Percentiles rank a stretch among this genome's conserved stretches.
These are phyloP conservation scores for Grosmannia clavigera DNA, from an alignment of 2,329 filamentous ascomycete genomes.

Conservation along the genomic window DNA sequence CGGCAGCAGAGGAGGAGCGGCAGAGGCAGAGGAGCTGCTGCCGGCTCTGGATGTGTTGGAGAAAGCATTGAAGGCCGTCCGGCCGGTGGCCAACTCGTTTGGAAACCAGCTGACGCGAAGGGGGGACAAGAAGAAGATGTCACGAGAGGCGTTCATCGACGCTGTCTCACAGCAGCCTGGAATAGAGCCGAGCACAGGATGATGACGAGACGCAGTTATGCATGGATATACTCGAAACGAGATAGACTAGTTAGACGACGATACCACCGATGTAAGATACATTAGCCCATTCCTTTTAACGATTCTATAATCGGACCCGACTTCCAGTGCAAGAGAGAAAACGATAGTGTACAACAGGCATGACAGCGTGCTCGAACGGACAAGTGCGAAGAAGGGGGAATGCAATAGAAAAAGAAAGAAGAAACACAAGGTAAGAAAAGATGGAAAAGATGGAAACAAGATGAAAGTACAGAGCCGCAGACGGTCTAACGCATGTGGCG, in stretches of 20 bases:
- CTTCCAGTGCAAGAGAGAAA: not conserved
- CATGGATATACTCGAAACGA: not conserved
- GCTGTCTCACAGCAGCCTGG: not conserved
- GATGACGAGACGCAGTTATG: not conserved
- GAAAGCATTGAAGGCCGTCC: slow-evolving; percentile 14
- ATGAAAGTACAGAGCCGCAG: not conserved
- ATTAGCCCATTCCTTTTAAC: not conserved
- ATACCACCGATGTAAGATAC: not conserved
- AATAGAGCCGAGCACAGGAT: not conserved
- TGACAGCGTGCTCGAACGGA: not conserved
- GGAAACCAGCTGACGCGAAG: slow-evolving; percentile 5
- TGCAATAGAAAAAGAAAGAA: not conserved
- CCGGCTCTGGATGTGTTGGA: slow-evolving; percentile 17
- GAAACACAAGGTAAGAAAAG: not conserved
- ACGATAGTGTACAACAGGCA: not conserved
- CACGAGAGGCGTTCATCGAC: slow-evolving; percentile 2
- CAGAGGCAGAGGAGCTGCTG: slow-evolving; percentile 15
- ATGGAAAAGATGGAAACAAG: not conserved
- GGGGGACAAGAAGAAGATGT: slow-evolving; percentile 1
- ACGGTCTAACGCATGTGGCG: not conserved
- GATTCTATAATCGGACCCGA: not conserved
- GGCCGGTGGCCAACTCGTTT: slow-evolving; percentile 6
- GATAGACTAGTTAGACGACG: not conserved
- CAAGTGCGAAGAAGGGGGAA: not conserved
- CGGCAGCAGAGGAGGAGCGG: not conserved